Percentiles rank a stretch among this genome's conserved stretches.
phyloP scores from a whole-genome alignment of 2,329 filamentous ascomycete species.

The Xylaria sp. region DNA sequence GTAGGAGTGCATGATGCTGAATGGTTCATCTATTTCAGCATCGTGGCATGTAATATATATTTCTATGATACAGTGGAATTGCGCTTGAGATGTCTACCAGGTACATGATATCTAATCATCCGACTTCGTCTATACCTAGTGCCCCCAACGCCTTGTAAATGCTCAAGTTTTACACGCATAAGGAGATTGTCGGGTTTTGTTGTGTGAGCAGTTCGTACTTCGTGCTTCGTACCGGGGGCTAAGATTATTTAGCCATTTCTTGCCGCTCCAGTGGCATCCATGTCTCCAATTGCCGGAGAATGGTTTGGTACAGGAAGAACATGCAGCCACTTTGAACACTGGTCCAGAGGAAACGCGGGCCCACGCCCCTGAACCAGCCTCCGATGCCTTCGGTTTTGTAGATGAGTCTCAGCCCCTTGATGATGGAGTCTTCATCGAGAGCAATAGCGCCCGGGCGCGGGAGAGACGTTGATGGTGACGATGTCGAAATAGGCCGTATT shows the following conservation, averaged over 20 bases:
- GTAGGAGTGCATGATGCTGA: not conserved
- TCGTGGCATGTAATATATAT: not conserved
- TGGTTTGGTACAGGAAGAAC: slow-evolving; percentile 88
- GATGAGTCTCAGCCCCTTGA: slow-evolving; percentile 77
- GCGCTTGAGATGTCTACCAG: slow-evolving; percentile 25
- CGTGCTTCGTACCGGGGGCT: not conserved
- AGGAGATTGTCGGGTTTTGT: not conserved
- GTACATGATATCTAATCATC: slow-evolving; percentile 20
- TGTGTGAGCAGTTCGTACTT: not conserved
- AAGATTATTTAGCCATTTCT: slow-evolving; percentile 25
- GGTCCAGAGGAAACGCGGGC: slow-evolving; percentile 90
- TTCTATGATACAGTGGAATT: slow-evolving; percentile 15
- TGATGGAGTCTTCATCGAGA: slow-evolving; percentile 83
- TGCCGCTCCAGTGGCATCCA: slow-evolving; percentile 36
- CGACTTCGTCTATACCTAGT: slow-evolving; percentile 23
- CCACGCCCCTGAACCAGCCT: slow-evolving; percentile 92
- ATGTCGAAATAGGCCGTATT: slow-evolving; percentile 78
- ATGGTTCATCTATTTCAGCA: not conserved
- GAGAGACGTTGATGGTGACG: slow-evolving; percentile 78
- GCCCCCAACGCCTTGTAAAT: slow-evolving; percentile 32
- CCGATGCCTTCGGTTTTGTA: slow-evolving; percentile 83
- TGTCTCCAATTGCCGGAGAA: slow-evolving; percentile 69
- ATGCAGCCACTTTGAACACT: slow-evolving; percentile 96
- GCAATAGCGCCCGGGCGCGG: slow-evolving; percentile 71
- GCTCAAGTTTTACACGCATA: slow-evolving; percentile 24